These are phyloP conservation scores for Mollisiaceae sp. DNA, from an alignment of 2,329 filamentous ascomycete genomes.

Conservation along the genomic window DNA sequence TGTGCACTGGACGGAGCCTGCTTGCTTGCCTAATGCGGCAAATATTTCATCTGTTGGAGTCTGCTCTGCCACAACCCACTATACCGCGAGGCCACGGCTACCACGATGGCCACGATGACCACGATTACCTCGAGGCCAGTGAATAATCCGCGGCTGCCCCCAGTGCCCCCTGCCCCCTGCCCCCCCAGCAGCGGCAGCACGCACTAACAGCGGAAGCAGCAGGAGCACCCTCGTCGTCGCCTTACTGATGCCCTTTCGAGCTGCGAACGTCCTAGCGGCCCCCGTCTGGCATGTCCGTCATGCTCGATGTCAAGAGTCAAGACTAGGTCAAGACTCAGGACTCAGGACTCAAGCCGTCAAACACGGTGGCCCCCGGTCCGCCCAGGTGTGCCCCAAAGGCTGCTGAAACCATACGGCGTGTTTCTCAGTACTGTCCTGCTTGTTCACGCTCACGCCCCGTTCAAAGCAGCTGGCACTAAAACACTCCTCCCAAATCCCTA, in stretches of 20 bases:
- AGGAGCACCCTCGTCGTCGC: conserved; percentile 23
- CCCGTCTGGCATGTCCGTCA: conserved; percentile 1
- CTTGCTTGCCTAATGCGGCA: conserved; percentile 5
- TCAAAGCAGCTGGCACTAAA: conserved; percentile 2
- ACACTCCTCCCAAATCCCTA: too few relatives aligned
- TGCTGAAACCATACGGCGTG: conserved; percentile 6
- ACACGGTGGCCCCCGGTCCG: not conserved
- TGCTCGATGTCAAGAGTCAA: too few relatives aligned
- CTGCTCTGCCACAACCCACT: conserved; percentile 2
- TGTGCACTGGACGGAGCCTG: too few relatives aligned
- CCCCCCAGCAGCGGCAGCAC: too few relatives aligned
- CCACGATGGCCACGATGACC: not conserved
- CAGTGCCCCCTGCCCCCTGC: too few relatives aligned
- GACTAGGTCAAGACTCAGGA: too few relatives aligned
- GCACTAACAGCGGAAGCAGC: too few relatives aligned
- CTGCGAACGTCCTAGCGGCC: not conserved
- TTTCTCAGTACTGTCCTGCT: not conserved
- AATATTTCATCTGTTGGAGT: not conserved
- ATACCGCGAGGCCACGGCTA: not conserved
- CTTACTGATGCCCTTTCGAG: conserved; percentile 15
- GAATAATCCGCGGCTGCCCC: conserved; percentile 7
- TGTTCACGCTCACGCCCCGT: conserved; percentile 7
- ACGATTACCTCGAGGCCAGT: not conserved
- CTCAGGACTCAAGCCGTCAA: conserved; percentile 6
- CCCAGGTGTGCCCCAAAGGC: not conserved